Conservation (phyloP, 768 basidiomycete genomes). For the Leccinum uliginosum region DNA sequence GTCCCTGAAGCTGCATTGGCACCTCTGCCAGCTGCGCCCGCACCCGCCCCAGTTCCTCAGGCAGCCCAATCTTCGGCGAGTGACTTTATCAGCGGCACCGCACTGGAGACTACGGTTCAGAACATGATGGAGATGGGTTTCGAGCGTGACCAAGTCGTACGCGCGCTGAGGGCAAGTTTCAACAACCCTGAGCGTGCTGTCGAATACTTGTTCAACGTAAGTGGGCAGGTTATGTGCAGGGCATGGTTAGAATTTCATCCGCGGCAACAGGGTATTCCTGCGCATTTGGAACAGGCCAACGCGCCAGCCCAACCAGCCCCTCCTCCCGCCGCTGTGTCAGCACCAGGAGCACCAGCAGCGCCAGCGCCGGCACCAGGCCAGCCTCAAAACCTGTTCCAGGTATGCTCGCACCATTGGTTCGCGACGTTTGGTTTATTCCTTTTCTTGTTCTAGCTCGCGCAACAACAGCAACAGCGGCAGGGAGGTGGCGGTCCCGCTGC, state of each 20-base stretch:
- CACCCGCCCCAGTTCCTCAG: constrained; percentile 27
- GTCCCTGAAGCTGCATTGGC: constrained; percentile 31
- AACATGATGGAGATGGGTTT: constrained; percentile 97
- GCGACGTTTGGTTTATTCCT: background rate
- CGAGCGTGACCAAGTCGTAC: constrained; percentile 73
- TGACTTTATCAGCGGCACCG: constrained; percentile 73
- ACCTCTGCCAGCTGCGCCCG: constrained; percentile 25
- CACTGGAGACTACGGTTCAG: constrained; percentile 69
- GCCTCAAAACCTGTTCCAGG: constrained; percentile 87
- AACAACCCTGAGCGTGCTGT: constrained; percentile 98
- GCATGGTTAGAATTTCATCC: constrained; percentile 8
- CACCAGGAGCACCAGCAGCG: constrained; percentile 27
- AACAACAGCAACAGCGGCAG: constrained; percentile 50
- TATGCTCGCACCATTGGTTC: constrained; percentile 28
- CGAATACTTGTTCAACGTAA: constrained; percentile 93
- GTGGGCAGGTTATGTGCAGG: constrained; percentile 24
- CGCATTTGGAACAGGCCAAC: constrained; percentile 32
- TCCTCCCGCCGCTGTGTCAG: constrained; percentile 36
- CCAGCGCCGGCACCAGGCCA: constrained; percentile 32
- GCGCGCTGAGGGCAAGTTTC: constrained; percentile 87
- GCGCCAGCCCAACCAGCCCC: constrained; percentile 39
- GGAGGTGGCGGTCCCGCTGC: constrained; percentile 29
- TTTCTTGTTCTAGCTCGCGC: constrained; percentile 53
- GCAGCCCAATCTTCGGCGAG: constrained; percentile 36
- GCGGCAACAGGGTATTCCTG: constrained; percentile 68